Evolutionary conservation across 2,329 filamentous ascomycete species (phyloP).

Genomic region (Mariannaea elegans): DNA sequence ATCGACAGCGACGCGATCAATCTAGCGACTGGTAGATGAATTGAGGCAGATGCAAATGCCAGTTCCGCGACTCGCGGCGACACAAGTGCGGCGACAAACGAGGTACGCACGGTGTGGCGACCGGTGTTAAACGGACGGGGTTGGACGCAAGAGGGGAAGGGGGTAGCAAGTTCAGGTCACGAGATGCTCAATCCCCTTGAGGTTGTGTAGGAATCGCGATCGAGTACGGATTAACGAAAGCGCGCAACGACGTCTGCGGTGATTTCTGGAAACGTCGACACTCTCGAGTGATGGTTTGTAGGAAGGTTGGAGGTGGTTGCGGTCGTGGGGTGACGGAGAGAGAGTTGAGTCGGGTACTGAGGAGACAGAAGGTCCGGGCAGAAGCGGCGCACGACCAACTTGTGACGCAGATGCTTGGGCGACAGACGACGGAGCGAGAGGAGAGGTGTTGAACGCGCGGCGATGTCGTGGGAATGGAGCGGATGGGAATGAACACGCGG

Average conservation of each 20-base stretch:
- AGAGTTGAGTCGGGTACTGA: constrained; percentile 4
- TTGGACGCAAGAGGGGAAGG: constrained; percentile 33
- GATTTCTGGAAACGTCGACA: constrained; percentile 19
- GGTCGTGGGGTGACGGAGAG: constrained; percentile 32
- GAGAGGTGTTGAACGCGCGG: constrained; percentile 10
- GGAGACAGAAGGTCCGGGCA: constrained; percentile 31
- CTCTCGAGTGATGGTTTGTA: constrained; percentile 23
- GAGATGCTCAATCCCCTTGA: constrained; percentile 27
- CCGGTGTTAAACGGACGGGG: constrained; percentile 20
- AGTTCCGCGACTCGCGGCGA: constrained; percentile 17
- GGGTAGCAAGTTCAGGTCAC: constrained; percentile 36
- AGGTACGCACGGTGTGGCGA: constrained; percentile 31
- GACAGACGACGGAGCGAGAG: neutral
- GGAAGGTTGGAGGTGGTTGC: constrained; percentile 30
- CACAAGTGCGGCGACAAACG: constrained; percentile 25
- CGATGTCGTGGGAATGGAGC: neutral
- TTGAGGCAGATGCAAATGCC: constrained; percentile 10
- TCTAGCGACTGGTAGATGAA: constrained; percentile 18
- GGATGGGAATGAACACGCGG: neutral
- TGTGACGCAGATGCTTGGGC: constrained; percentile 9
- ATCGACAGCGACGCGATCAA: constrained; percentile 30
- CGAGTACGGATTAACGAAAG: constrained; percentile 17
- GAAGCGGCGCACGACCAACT: constrained; percentile 28
- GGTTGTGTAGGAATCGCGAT: constrained; percentile 25
- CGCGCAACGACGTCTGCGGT: constrained; percentile 1